Evolutionary conservation across 2,329 filamentous ascomycete species (phyloP).

Genomic region (Colletotrichum sp.): DNA sequence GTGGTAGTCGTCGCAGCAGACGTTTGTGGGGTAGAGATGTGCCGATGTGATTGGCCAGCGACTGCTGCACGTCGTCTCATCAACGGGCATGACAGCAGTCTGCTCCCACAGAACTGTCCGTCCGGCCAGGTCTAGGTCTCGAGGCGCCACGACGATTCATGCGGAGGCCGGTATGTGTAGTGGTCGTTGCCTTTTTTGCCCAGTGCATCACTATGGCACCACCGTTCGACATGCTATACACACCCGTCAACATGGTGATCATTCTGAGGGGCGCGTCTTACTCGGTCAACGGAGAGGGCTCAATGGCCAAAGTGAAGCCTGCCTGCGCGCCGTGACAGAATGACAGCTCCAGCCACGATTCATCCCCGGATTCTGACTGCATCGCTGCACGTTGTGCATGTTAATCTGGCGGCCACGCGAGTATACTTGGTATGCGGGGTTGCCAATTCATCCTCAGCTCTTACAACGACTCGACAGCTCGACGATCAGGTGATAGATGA

Average conservation of each 20-base stretch:
- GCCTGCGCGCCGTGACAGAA: not conserved
- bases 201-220: not conserved
- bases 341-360: not conserved
- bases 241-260: not conserved
- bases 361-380: not conserved
- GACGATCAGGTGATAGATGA: not conserved
- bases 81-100: constrained; percentile 10
- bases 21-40: constrained; percentile 10
- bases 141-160: not conserved
- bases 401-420: not conserved
- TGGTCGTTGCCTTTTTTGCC: not conserved
- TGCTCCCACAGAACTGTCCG: not conserved
- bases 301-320: not conserved
- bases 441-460: not conserved
- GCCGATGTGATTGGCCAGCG: not conserved
- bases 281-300: not conserved
- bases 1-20: constrained; percentile 1
- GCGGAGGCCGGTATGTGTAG: not conserved
- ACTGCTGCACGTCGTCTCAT: constrained; percentile 13
- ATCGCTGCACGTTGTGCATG: not conserved
- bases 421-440: not conserved
- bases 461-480: not conserved
- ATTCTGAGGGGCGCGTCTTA: not conserved
- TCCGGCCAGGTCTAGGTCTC: not conserved
- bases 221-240: not conserved